These are phyloP conservation scores for Vitis hybrid DNA, from an alignment of 177 flowering plant species.

Conservation along the genomic window DNA sequence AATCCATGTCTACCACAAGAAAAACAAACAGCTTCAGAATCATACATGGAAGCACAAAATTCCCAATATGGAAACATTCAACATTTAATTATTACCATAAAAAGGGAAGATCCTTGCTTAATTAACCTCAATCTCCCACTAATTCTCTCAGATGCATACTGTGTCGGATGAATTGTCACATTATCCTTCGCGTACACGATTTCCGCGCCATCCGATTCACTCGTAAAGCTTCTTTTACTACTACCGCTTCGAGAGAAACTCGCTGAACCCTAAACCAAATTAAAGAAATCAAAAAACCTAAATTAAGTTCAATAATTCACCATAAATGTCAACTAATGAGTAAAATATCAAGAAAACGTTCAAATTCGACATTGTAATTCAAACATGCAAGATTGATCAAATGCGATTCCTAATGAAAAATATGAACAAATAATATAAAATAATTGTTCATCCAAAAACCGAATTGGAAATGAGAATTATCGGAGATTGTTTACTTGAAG, in stretches of 20 bases:
- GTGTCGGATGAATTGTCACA: constrained; percentile 95
- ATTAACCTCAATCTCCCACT: constrained; percentile 87
- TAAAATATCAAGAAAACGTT: background rate
- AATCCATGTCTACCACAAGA: constrained; percentile 74
- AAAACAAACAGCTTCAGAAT: constrained; percentile 3
- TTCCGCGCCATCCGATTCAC: constrained; percentile 68
- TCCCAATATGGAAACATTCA: background rate
- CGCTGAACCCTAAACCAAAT: constrained; percentile 43
- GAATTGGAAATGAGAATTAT: background rate
- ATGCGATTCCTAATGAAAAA: background rate
- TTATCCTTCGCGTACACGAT: constrained; percentile 75
- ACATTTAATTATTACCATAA: constrained; percentile 50
- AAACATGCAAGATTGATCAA: background rate
- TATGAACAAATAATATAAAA: no score
- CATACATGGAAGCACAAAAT: background rate
- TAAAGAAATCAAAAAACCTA: background rate
- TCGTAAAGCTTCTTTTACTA: constrained; percentile 36
- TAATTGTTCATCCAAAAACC: no score
- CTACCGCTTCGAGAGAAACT: constrained; percentile 51
- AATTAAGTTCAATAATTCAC: background rate
- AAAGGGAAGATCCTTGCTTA: constrained; percentile 74
- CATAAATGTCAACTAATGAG: background rate
- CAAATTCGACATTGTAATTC: background rate
- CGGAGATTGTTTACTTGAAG: constrained; percentile 52
- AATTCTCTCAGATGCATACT: constrained; percentile 86